These are phyloP conservation scores for Penicillium lividum DNA, from an alignment of 495 filamentous ascomycete species.

Conservation along the genomic window DNA sequence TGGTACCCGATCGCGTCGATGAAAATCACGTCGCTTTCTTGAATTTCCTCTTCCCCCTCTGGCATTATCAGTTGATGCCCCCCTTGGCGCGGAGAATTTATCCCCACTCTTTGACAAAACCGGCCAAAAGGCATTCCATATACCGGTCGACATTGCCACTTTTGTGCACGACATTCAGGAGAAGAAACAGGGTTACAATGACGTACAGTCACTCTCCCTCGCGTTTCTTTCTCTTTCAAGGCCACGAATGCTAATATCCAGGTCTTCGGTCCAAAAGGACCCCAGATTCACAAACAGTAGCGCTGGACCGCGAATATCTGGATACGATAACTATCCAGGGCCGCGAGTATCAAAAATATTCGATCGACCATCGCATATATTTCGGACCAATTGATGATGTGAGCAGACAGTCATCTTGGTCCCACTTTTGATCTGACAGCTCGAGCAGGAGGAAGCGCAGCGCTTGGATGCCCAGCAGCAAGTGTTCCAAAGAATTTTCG, in stretches of 20 bases:
- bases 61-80: constrained; percentile 18
- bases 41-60: constrained; percentile 15
- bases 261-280: constrained; percentile 35
- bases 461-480: constrained; percentile 69
- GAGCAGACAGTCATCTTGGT: constrained; percentile 22
- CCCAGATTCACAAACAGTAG: constrained; percentile 51
- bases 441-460: constrained; percentile 74
- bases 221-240: constrained; percentile 7
- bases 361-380: constrained; percentile 71
- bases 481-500: constrained; percentile 72
- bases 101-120: constrained; percentile 22
- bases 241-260: constrained; percentile 23
- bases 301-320: constrained; percentile 61
- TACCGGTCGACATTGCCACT: constrained; percentile 8
- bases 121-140: constrained; percentile 20
- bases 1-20: constrained; percentile 27
- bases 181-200: constrained; percentile 27
- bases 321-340: constrained; percentile 66
- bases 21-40: constrained; percentile 17
- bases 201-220: constrained; percentile 31
- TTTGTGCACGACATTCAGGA: constrained; percentile 13
- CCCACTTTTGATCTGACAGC: constrained; percentile 16
- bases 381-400: constrained; percentile 88
- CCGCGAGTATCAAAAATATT: constrained; percentile 71
- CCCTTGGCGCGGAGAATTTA: constrained; percentile 20